Conservation (phyloP, 495 filamentous ascomycete genomes). For the Trichocladium uniseriatum region DNA sequence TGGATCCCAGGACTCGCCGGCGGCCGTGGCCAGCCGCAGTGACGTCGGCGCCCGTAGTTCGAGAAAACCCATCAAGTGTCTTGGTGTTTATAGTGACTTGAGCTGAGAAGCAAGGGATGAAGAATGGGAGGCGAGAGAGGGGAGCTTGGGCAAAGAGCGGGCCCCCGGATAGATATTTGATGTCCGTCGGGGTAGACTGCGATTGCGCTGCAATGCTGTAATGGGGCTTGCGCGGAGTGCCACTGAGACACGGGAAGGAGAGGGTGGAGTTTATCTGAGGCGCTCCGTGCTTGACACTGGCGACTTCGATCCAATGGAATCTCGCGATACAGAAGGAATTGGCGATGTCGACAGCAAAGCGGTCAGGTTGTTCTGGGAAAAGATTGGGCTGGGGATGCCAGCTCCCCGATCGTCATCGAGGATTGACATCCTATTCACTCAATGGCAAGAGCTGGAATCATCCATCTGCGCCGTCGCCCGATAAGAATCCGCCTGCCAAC, state of each 20-base stretch:
- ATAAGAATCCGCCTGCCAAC: neutral
- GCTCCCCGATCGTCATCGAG: too few species aligned
- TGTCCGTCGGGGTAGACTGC: too few species aligned
- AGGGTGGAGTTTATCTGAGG: neutral
- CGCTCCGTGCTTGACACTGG: neutral
- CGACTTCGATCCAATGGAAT: neutral
- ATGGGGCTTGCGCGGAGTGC: neutral
- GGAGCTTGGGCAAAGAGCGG: neutral
- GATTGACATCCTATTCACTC: too few species aligned
- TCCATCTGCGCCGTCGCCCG: neutral
- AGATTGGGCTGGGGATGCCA: too few species aligned
- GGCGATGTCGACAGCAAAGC: neutral
- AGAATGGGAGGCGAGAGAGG: neutral
- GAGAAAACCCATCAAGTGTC: conserved; percentile 30
- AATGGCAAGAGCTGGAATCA: neutral
- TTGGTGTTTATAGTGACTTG: neutral
- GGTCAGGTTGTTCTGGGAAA: neutral
- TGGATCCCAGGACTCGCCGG: conserved; percentile 17
- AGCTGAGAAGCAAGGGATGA: neutral
- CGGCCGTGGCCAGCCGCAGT: conserved; percentile 43
- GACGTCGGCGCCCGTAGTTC: conserved; percentile 52
- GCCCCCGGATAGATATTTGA: neutral
- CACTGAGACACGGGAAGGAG: neutral
- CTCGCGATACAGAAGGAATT: neutral
- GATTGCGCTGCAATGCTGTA: conserved; percentile 3